Evolutionary conservation across 306 rosid genomes (phyloP).

Genomic region (Cicer bijugum): DNA sequence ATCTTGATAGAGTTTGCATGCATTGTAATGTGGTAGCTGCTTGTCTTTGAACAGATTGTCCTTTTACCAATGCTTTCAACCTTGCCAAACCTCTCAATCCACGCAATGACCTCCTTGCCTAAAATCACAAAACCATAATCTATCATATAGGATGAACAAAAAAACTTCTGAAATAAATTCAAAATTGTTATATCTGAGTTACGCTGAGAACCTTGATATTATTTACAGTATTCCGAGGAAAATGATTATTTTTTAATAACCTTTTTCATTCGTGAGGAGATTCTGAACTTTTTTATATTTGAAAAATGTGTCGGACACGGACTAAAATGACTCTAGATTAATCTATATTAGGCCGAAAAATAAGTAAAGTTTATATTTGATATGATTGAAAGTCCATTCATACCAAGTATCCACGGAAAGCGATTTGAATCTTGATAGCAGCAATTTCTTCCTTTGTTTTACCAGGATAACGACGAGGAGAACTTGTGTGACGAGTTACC

Average conservation of each 20-base stretch:
- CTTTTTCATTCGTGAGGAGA: too few species aligned
- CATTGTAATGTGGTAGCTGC: slow-evolving; percentile 73
- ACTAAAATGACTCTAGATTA: too few species aligned
- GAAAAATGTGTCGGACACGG: too few species aligned
- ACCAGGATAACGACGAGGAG: slow-evolving; percentile 46
- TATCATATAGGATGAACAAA: too few species aligned
- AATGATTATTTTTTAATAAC: too few species aligned
- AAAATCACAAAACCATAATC: slow-evolving; percentile 29
- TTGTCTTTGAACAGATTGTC: slow-evolving; percentile 83
- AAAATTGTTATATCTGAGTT: too few species aligned
- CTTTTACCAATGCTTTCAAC: slow-evolving; percentile 75
- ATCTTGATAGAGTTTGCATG: slow-evolving; percentile 85
- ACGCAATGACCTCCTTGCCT: slow-evolving; percentile 83
- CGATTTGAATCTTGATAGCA: slow-evolving; percentile 75
- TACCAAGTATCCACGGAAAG: slow-evolving; percentile 79
- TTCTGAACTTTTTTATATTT: too few species aligned
- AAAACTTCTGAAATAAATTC: too few species aligned
- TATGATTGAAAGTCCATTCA: background rate
- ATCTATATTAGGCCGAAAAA: background rate
- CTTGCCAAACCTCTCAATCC: slow-evolving; percentile 83
- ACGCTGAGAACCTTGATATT: too few species aligned
- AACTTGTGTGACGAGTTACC: slow-evolving; percentile 57
- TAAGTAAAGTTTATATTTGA: background rate
- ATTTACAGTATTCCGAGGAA: too few species aligned
- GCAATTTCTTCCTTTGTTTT: slow-evolving; percentile 61